These are phyloP conservation scores for Phlebopus sp. DNA, from an alignment of 1,284 basidiomycete genomes.

Conservation along the genomic window DNA sequence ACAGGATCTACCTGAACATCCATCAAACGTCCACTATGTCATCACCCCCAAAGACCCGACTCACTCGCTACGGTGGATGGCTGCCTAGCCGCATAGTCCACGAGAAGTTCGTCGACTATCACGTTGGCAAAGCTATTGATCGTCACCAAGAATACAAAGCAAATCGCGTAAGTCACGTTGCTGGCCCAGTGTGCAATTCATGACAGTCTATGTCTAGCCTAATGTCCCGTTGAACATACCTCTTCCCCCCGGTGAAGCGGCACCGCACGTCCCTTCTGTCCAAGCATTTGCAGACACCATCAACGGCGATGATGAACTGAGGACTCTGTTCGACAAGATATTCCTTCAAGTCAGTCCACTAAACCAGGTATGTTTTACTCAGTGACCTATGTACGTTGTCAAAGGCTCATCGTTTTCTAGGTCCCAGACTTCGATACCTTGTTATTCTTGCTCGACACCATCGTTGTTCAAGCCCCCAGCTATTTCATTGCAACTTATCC, in stretches of 20 bases:
- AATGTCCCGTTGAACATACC: neutral
- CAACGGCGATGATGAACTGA: conserved; percentile 4
- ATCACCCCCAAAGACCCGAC: neutral
- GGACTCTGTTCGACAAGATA: conserved; percentile 9
- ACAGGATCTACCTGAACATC: neutral
- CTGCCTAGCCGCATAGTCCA: conserved; percentile 6
- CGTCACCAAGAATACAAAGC: neutral
- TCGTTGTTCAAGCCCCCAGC: conserved; percentile 11
- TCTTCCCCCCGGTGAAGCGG: neutral
- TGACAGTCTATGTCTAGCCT: neutral
- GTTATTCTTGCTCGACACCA: conserved; percentile 10
- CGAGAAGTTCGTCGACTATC: conserved; percentile 3
- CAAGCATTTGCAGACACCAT: conserved; percentile 12
- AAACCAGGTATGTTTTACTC: conserved; percentile 10
- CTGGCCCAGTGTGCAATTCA: neutral
- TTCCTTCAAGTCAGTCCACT: conserved; percentile 11
- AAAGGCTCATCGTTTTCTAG: conserved; percentile 6
- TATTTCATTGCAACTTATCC: conserved; percentile 12
- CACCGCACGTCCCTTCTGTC: neutral
- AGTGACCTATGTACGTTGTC: neutral
- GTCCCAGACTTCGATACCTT: conserved; percentile 11
- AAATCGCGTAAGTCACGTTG: neutral
- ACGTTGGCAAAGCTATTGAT: neutral
- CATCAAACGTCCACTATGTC: neutral
- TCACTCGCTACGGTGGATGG: conserved; percentile 8